A percentile compares a stretch with the other conserved stretches of the same genome.
Evolutionary conservation across 352 stramenopile species (phyloP).

Genomic region (Globisporangium cylindrosporum): DNA sequence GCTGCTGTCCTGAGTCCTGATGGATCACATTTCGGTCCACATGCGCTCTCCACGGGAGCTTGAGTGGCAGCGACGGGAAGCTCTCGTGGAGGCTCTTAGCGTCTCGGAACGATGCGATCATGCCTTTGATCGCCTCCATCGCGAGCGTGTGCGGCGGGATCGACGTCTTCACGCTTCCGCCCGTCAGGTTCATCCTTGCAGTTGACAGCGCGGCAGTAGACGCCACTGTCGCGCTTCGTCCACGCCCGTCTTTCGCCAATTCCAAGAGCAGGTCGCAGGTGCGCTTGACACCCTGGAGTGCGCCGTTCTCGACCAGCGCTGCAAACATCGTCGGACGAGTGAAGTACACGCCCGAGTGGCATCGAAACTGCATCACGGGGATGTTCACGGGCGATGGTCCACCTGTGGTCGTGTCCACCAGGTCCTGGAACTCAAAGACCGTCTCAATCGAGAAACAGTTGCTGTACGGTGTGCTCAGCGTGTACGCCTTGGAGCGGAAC

Average conservation of each 20-base stretch:
- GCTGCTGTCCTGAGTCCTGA: background rate
- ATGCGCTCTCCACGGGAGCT: conserved; percentile 44
- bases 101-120: conserved; percentile 37
- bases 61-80: conserved; percentile 32
- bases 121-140: conserved; percentile 50
- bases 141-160: conserved; percentile 37
- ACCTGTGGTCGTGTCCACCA: conserved; percentile 17
- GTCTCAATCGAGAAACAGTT: conserved; percentile 68
- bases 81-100: conserved; percentile 25
- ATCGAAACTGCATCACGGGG: conserved; percentile 25
- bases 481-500: conserved; percentile 62
- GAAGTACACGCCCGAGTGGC: conserved; percentile 28
- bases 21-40: background rate
- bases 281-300: conserved; percentile 27
- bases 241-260: conserved; percentile 19
- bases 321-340: conserved; percentile 27
- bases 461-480: conserved; percentile 57
- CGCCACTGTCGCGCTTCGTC: conserved; percentile 1
- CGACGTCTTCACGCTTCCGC: background rate
- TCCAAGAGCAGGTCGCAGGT: conserved; percentile 25
- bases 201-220: conserved; percentile 3
- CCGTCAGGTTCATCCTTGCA: background rate
- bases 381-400: conserved; percentile 15
- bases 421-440: conserved; percentile 45
- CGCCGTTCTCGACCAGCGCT: conserved; percentile 25